Evolutionary conservation across 768 basidiomycete species (phyloP).

Genomic region (Multifurca ochricompacta): DNA sequence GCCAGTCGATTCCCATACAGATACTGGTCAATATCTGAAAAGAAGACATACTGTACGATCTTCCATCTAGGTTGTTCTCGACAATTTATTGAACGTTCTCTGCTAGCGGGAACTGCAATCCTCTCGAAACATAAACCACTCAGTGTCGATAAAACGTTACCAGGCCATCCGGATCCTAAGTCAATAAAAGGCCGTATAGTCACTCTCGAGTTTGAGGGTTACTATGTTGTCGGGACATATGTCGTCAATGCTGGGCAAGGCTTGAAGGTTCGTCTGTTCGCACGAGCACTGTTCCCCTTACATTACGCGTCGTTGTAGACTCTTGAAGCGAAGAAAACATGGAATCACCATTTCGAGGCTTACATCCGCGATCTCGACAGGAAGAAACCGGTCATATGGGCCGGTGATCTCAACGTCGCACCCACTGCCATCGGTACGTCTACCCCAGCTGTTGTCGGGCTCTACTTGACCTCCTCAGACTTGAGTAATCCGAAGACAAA

Average conservation of each 20-base stretch:
- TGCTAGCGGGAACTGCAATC: conserved; percentile 69
- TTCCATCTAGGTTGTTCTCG: not conserved
- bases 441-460: not conserved
- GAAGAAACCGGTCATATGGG: conserved; percentile 82
- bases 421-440: conserved; percentile 59
- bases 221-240: conserved; percentile 71
- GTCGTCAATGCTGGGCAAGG: conserved; percentile 75
- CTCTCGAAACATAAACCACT: conserved; percentile 72
- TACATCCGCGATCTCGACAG: conserved; percentile 68
- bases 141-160: conserved; percentile 56
- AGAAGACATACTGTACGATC: conserved; percentile 67
- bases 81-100: not conserved
- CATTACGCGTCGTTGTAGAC: conserved; percentile 38
- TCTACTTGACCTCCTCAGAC: conserved; percentile 35
- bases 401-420: conserved; percentile 82
- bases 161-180: conserved; percentile 60
- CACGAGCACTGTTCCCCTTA: not conserved
- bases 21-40: conserved; percentile 70
- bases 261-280: conserved; percentile 41
- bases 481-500: conserved; percentile 61
- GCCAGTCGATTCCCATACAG: conserved; percentile 56
- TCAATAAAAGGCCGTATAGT: conserved; percentile 69
- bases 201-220: conserved; percentile 69
- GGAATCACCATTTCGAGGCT: conserved; percentile 69
- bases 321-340: conserved; percentile 64